phyloP scores from a whole-genome alignment of 805 yeast genomes.

The Pichia exigua region DNA sequence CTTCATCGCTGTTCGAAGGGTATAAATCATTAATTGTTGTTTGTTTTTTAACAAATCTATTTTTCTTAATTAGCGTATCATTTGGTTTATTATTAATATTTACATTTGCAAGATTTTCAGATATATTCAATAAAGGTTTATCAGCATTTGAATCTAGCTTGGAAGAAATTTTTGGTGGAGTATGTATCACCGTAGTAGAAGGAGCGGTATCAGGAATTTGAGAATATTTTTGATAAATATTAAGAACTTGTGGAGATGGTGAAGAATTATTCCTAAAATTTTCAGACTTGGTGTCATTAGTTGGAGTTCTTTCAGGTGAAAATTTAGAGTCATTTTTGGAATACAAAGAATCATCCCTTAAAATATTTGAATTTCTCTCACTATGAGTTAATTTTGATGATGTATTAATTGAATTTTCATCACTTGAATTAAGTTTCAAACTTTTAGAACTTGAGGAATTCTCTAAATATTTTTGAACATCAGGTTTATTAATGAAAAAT shows the following conservation, averaged over 20 bases:
- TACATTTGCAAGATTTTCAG: not conserved
- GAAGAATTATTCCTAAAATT: not conserved
- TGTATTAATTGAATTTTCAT: not conserved
- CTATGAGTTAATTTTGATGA: not conserved
- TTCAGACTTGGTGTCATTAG: constrained; percentile 1
- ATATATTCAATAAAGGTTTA: constrained; percentile 1
- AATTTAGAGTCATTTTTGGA: not conserved
- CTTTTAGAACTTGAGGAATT: constrained; percentile 6
- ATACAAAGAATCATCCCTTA: constrained; percentile 2
- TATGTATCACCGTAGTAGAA: not conserved
- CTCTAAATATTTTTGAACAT: constrained; percentile 7
- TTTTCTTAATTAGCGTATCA: not conserved
- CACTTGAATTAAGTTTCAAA: constrained; percentile 1
- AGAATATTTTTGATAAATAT: constrained; percentile 28
- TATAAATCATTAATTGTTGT: constrained; percentile 13
- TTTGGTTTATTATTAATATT: not conserved
- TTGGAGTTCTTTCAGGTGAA: not conserved
- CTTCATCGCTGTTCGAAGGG: constrained; percentile 16
- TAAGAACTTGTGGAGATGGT: constrained; percentile 24
- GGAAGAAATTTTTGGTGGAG: not conserved
- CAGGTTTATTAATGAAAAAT: constrained; percentile 12
- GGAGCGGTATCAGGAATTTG: constrained; percentile 20
- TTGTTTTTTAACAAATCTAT: constrained; percentile 4
- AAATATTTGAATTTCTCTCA: not conserved
- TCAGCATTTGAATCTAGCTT: constrained; percentile 1